phyloP scores from a whole-genome alignment of 2,329 filamentous ascomycete genomes.

The Hypoxylon sp. region DNA sequence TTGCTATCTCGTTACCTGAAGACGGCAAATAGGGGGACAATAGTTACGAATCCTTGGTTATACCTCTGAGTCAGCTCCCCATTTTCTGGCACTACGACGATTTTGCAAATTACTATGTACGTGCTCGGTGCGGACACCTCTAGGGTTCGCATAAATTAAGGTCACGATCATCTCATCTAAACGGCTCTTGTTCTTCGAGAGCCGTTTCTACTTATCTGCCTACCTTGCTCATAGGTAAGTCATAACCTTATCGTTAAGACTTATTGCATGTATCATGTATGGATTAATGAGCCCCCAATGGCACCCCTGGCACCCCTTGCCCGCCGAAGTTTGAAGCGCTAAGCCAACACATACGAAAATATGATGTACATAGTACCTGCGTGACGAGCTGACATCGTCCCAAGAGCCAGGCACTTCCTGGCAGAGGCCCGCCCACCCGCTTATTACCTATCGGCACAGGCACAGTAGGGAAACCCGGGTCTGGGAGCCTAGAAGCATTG shows the following conservation, averaged over 20 bases:
- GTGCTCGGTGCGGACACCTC: conserved; percentile 21
- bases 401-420: conserved; percentile 35
- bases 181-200: conserved; percentile 5
- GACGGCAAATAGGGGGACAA: conserved; percentile 30
- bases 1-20: conserved; percentile 8
- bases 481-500: conserved; percentile 22
- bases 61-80: conserved; percentile 34
- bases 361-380: too few relatives aligned
- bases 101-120: conserved; percentile 31
- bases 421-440: conserved; percentile 18
- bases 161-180: conserved; percentile 24
- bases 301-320: conserved; percentile 1
- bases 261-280: conserved; percentile 32
- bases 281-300: conserved; percentile 10
- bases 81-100: conserved; percentile 25
- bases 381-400: conserved; percentile 34
- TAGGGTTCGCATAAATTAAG: conserved; percentile 15
- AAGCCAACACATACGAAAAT: conserved; percentile 30
- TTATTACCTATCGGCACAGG: conserved; percentile 33
- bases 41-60: conserved; percentile 27
- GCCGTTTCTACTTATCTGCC: conserved; percentile 10
- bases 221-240: conserved; percentile 16
- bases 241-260: conserved; percentile 28
- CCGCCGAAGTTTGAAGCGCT: conserved; percentile 34
- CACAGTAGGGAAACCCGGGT: conserved; percentile 25